Evolutionary conservation across 331 rosid species (phyloP).

Genomic region (Quercus phellos): DNA sequence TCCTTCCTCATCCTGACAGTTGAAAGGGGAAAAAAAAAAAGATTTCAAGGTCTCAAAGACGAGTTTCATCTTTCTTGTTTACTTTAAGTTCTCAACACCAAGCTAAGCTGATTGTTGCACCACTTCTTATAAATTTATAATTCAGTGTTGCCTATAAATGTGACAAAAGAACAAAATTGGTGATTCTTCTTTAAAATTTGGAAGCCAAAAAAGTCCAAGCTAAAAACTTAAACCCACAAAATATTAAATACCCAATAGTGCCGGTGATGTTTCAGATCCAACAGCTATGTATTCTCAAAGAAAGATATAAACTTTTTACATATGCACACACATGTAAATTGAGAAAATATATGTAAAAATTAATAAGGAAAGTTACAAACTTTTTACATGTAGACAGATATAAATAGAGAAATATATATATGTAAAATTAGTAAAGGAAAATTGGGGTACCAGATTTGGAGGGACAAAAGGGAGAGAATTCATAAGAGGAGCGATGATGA

Average conservation of each 20-base stretch:
- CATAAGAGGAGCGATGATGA: constrained; percentile 28
- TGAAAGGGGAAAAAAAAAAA: neutral
- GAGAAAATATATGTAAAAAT: neutral
- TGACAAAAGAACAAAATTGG: neutral
- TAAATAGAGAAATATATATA: neutral
- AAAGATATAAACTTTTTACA: neutral
- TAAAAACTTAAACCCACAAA: neutral
- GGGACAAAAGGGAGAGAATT: constrained; percentile 36
- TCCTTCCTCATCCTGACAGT: neutral
- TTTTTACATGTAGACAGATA: neutral
- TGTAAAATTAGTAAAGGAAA: neutral
- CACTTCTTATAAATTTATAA: neutral
- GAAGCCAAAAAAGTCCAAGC: neutral
- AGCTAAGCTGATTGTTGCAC: neutral
- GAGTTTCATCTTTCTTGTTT: neutral
- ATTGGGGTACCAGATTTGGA: constrained; percentile 51
- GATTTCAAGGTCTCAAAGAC: neutral
- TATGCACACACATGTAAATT: neutral
- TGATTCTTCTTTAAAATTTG: neutral
- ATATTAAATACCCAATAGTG: neutral
- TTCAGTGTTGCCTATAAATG: neutral
- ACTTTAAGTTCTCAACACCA: neutral
- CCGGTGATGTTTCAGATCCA: neutral
- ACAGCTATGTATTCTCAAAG: neutral
- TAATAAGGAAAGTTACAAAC: neutral